A percentile compares a stretch with the other conserved stretches of the same genome.
Conservation (phyloP, 139 green algal genomes). For the Dunaliella primolecta region DNA sequence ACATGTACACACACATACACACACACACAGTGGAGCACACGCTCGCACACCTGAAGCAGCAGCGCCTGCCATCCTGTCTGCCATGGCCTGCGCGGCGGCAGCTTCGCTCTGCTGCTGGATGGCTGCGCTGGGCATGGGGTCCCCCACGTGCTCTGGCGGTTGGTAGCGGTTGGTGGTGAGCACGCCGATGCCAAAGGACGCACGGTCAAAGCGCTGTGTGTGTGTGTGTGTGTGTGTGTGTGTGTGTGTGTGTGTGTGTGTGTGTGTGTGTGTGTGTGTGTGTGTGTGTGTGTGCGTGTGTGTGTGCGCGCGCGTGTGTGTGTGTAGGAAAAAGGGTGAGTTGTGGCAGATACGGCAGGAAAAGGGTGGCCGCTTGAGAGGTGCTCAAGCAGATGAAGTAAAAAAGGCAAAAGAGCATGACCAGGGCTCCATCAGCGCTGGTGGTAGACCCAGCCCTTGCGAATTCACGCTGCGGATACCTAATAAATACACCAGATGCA, state of each 20-base stretch:
- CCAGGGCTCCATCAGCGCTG: too few relatives aligned
- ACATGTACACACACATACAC: too few relatives aligned
- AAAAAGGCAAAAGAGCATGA: too few relatives aligned
- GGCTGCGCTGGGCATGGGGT: slow-evolving; percentile 33
- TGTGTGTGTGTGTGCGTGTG: background rate
- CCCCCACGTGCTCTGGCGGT: slow-evolving; percentile 50
- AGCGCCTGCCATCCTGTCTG: background rate
- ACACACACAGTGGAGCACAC: too few relatives aligned
- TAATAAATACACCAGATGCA: too few relatives aligned
- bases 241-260: background rate
- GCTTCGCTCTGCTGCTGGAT: background rate
- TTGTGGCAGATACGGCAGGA: too few relatives aligned
- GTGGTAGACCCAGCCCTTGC: too few relatives aligned
- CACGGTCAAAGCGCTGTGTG: slow-evolving; percentile 61
- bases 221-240: background rate
- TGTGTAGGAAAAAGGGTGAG: too few relatives aligned
- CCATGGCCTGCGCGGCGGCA: background rate
- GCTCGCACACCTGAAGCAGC: too few relatives aligned
- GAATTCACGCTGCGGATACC: too few relatives aligned
- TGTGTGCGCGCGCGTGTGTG: background rate
- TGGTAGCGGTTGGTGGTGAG: slow-evolving; percentile 55
- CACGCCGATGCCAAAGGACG: slow-evolving; percentile 64
- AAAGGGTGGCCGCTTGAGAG: too few relatives aligned
- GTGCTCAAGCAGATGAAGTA: too few relatives aligned
- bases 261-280: background rate